These are phyloP conservation scores for Rhodosporidiobolus odoratus DNA, from an alignment of 768 basidiomycete species.

Conservation along the genomic window DNA sequence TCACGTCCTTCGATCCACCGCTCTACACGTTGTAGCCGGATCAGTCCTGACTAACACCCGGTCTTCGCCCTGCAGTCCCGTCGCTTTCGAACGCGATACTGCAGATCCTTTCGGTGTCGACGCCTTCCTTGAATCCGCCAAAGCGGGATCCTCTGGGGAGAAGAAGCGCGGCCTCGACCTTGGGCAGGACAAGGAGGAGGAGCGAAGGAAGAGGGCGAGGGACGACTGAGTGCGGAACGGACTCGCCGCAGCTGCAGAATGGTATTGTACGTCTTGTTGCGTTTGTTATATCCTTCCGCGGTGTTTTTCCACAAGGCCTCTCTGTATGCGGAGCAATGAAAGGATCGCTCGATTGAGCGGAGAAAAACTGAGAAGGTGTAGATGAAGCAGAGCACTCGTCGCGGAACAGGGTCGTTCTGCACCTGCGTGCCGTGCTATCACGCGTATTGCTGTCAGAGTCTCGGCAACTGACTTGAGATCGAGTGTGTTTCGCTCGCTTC, in stretches of 20 bases:
- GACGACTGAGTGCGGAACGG: conserved; percentile 20
- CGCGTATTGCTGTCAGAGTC: no score
- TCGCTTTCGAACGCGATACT: conserved; percentile 97
- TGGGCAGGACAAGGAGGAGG: conserved; percentile 23
- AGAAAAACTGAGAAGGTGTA: no score
- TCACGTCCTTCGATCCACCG: not conserved
- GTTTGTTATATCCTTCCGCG: not conserved
- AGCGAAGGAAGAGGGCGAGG: conserved; percentile 28
- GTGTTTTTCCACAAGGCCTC: no score
- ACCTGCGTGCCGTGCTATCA: no score
- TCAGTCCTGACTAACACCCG: not conserved
- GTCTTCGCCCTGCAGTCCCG: conserved; percentile 66
- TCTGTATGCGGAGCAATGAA: no score
- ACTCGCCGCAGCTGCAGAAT: not conserved
- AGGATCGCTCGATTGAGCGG: no score
- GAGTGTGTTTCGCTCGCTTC: no score
- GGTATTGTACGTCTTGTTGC: not conserved
- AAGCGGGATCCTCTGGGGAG: conserved; percentile 48
- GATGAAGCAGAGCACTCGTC: no score
- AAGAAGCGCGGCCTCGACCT: conserved; percentile 43
- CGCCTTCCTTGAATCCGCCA: conserved; percentile 95
- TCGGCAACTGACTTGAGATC: no score
- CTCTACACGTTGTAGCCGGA: no score
- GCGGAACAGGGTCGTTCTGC: no score
- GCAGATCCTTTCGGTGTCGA: conserved; percentile 95